Evolutionary conservation across 1,139 yeast genomes (phyloP), one percentile per base, ranked within the genome.

Genomic region (Taphrina flavorubra): DNA sequence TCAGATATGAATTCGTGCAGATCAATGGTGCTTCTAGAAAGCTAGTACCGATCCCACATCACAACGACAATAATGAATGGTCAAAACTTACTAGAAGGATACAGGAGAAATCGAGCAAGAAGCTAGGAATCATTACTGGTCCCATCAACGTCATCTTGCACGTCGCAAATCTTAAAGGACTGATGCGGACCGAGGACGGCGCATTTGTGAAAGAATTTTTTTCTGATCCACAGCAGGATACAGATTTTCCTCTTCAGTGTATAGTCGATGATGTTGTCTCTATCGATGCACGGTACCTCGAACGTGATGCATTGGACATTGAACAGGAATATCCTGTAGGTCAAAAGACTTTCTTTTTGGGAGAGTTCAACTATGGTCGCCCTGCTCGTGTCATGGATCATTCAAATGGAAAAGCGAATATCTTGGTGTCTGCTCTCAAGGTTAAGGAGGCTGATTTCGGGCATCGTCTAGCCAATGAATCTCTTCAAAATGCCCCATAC

Each of bases 301-400:
- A 91, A 74, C 86, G 87, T 73, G 86, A 88, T 1, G 92, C 98
- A 2, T 76, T 86, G 65, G 92, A 97, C 11, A 82, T 94, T 70
- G 87, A 86, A 8, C 86, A 89, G 73, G 98, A 94, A 77, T 94
- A 84, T 78, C 97, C 98, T 34, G 70, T 84, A 6, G 87, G 84
- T 20, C 83, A 90, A 0, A 85, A 86, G 69, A 94, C 87, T 51
- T 85, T 92, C n/a, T 90, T 90, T 76, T 81, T 94, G 71, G 97
- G 98, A 51, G 92, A 89, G 51, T 86, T 87, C 79, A 96, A 92
- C 1, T 94, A 90, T 76, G 99, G 99, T 63, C 91, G 37, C 89
- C 96, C 65, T 92, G 95, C 14, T 82, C 83, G 34, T 18, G 85
- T 94, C 63, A 86, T 83, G 65, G 96, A 90, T 0, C 78, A 77